Percentiles rank a stretch among this genome's conserved stretches.
phyloP scores from a whole-genome alignment of 2,329 filamentous ascomycete genomes.

The Aspergillus persii region DNA sequence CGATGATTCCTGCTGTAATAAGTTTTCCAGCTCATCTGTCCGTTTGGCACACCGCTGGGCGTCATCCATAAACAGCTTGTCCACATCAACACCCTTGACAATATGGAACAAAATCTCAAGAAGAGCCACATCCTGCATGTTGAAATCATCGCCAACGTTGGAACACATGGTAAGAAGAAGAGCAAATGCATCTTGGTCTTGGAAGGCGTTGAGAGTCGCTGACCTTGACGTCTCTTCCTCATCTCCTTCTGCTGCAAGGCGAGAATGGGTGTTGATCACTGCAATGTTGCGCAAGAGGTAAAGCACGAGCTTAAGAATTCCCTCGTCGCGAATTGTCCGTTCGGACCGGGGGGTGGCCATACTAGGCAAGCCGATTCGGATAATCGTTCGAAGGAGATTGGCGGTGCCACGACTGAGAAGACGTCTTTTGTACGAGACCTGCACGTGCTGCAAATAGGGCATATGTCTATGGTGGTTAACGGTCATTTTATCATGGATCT shows the following conservation, averaged over 20 bases:
- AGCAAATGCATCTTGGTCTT: constrained; percentile 85
- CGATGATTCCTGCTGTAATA: constrained; percentile 80
- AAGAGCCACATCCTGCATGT: constrained; percentile 80
- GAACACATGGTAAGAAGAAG: constrained; percentile 83
- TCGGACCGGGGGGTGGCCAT: constrained; percentile 78
- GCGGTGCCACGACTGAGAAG: constrained; percentile 80
- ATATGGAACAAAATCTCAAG: constrained; percentile 92
- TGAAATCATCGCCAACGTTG: constrained; percentile 91
- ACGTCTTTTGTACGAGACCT: constrained; percentile 84
- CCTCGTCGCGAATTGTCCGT: constrained; percentile 75
- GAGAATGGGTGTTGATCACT: constrained; percentile 73
- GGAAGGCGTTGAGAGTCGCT: constrained; percentile 81
- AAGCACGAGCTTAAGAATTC: constrained; percentile 84
- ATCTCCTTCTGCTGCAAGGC: constrained; percentile 76
- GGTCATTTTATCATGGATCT: constrained; percentile 78
- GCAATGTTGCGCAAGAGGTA: constrained; percentile 88
- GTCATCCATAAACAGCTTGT: constrained; percentile 82
- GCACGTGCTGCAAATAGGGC: constrained; percentile 82
- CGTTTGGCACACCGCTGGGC: constrained; percentile 67
- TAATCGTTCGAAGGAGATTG: constrained; percentile 74
- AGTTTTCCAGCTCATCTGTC: constrained; percentile 67
- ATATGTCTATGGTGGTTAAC: constrained; percentile 90
- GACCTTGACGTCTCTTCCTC: constrained; percentile 87
- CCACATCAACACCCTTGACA: constrained; percentile 81
- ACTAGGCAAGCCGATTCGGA: constrained; percentile 77